Evolutionary conservation across 257 asterid species (phyloP), one percentile per base, ranked within the genome.

Genomic region (Solanum etuberosum): DNA sequence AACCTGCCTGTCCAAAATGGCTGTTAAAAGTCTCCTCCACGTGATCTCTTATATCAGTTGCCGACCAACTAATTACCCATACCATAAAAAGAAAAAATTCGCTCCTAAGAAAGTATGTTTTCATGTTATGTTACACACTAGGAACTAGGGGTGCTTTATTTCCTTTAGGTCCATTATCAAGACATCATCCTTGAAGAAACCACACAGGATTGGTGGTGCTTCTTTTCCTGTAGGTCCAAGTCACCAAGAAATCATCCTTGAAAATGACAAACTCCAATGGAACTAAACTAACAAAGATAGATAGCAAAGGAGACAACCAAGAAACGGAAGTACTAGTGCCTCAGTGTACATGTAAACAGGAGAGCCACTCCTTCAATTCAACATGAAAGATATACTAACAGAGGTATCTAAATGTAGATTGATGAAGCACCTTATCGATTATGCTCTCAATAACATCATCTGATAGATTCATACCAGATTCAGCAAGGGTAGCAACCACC

Each of bases 401-500:
- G 9, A 27, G 38, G 42, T 15, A 43, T 80, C 25, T 43, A 80
- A 25, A 18, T 48, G 32, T 42, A 46, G 37, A 82, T 43, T 48
- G 83, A 5, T 18, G 71, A 77, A 77, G 25, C 37, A 94, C 98
- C 98, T 95, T 94, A 81, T 95, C 94, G 59, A 96, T 94, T 82
- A 96, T 95, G 88, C 94, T 93, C 90, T 96, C 98, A 86, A 95
- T 91, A 74, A 95, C 95, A 87, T 94, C 99, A 89, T 95, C 99
- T 4, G 97, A 90, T 86, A 96, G 95, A 88, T 95, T 95, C 98
- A 96, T 95, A 88, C 99, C 99, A 70, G 99, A 94, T 90, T 96
- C 99, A 70, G 98, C 99, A 87, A 95, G 96, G 15, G 99, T 96
- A 84, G 99, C 99, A 81, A 95, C 99, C 73, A 95, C 98, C 99